Conservation (phyloP, 768 basidiomycete species). For the Amanita pallidorosea region DNA sequence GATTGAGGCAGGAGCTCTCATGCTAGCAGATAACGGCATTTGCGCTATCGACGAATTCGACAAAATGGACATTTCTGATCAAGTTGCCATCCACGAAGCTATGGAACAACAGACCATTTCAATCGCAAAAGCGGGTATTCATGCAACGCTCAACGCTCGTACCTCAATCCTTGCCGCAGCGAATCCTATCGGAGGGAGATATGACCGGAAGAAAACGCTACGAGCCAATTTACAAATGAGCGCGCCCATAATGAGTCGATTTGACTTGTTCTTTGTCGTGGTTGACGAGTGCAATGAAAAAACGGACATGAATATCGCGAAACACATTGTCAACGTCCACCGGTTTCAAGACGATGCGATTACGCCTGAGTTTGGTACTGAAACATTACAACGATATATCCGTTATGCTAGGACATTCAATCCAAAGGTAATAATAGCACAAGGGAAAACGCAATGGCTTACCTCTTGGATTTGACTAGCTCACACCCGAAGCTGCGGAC, state of each 20-base stretch:
- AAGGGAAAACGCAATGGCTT: constrained; percentile 4
- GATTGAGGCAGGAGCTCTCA: constrained; percentile 96
- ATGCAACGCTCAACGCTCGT: constrained; percentile 94
- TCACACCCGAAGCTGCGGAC: constrained; percentile 88
- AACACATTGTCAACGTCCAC: constrained; percentile 97
- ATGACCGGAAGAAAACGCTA: constrained; percentile 88
- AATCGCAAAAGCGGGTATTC: constrained; percentile 98
- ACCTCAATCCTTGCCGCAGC: constrained; percentile 97
- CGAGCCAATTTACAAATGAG: constrained; percentile 95
- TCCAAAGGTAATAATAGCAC: constrained; percentile 60
- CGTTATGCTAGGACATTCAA: constrained; percentile 96
- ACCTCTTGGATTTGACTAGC: constrained; percentile 28
- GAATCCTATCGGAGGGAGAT: constrained; percentile 94
- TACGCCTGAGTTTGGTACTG: constrained; percentile 93
- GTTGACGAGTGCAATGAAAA: constrained; percentile 94
- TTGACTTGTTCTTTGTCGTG: constrained; percentile 96
- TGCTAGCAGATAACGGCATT: constrained; percentile 99
- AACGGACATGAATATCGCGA: constrained; percentile 87
- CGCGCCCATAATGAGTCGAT: constrained; percentile 98
- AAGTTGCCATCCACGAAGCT: constrained; percentile 98
- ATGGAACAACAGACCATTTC: constrained; percentile 99
- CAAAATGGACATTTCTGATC: constrained; percentile 99
- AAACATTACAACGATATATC: constrained; percentile 93
- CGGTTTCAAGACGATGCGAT: constrained; percentile 92
- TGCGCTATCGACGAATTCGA: constrained; percentile 99